Evolutionary conservation across 768 basidiomycete species (phyloP), one percentile per base, ranked within the genome.

Genomic region (Rhodotorula graminis): DNA sequence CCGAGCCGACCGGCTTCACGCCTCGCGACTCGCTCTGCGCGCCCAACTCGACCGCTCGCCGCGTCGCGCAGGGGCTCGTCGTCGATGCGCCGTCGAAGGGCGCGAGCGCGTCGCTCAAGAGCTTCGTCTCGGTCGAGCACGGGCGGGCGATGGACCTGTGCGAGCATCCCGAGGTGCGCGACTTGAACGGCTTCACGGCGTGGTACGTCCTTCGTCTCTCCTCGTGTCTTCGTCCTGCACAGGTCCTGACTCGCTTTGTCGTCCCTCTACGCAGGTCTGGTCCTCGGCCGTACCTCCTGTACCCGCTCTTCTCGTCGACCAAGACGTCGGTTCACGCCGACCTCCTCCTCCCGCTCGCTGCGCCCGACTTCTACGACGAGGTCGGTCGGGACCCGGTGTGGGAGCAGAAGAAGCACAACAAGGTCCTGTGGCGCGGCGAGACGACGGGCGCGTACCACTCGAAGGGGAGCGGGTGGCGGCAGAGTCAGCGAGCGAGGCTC

Each of bases 341-440:
- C 65, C 69, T 81, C 33, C 76, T 80, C 27, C 59, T 79, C 33
- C 78, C 78, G 6, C 61, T 71, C 27, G n/a, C 72, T 52, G 96
- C 80, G 97, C 75, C 79, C 66, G 77, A 79, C 46, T 78, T 71
- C 52, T 78, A 69, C 52, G 29, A 44, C 19, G 66, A 65, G 31
- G 75, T 78, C 25, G 78, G 73, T 0, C 59, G 46, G 11, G 78
- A 78, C 59, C 74, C 72, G 23, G 31, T 63, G 25, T 84, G 83
- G 83, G 78, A 79, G 44, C 79, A 81, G 67, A 81, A 81, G 40
- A 83, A 84, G 29, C 68, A 81, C 49, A 77, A 82, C 65, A 74
- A 79, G 65, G 61, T 83, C 27, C 78, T 83, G 46, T 84, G 83
- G 83, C 73, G 83, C 16, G 83, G 83, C 9, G 79, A 79, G 1